phyloP scores from a whole-genome alignment of 495 filamentous ascomycete genomes.

The Sordaria brevicollis region DNA sequence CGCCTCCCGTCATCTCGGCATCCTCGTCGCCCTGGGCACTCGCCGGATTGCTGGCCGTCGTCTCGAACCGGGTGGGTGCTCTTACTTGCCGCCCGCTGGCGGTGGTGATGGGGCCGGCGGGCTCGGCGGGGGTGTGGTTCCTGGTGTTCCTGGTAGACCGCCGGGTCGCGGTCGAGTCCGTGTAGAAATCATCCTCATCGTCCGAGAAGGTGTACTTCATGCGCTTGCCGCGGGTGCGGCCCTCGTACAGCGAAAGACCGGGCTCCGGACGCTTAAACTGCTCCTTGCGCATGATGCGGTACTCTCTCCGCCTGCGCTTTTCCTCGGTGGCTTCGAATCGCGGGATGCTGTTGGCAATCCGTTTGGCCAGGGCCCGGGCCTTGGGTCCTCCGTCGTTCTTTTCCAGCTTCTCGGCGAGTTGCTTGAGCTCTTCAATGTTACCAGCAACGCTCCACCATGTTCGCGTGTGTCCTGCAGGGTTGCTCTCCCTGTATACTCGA shows the following conservation, averaged over 20 bases:
- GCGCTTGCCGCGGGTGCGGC: slow-evolving; percentile 88
- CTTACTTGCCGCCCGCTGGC: slow-evolving; percentile 84
- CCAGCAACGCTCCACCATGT: slow-evolving; percentile 93
- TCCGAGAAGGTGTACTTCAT: slow-evolving; percentile 94
- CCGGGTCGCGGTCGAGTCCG: slow-evolving; percentile 54
- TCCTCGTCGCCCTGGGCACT: slow-evolving; percentile 27
- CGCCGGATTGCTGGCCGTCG: slow-evolving; percentile 35
- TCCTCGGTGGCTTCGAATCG: slow-evolving; percentile 94
- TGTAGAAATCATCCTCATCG: slow-evolving; percentile 65
- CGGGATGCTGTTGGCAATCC: slow-evolving; percentile 71
- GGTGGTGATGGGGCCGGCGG: slow-evolving; percentile 68
- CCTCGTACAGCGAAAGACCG: slow-evolving; percentile 89
- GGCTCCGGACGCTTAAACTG: slow-evolving; percentile 81
- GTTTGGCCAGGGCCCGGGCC: slow-evolving; percentile 63
- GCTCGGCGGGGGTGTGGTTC: slow-evolving; percentile 58
- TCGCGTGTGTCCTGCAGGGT: slow-evolving; percentile 61
- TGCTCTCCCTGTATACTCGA: slow-evolving; percentile 90
- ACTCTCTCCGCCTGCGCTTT: slow-evolving; percentile 91
- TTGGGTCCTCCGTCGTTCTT: slow-evolving; percentile 66
- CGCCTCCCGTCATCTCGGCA: slow-evolving; percentile 9
- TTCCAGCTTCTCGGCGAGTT: slow-evolving; percentile 61
- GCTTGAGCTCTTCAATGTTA: slow-evolving; percentile 73
- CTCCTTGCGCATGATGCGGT: slow-evolving; percentile 74
- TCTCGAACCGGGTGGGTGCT: slow-evolving; percentile 66
- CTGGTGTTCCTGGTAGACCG: slow-evolving; percentile 69